Percentiles rank a stretch among this genome's conserved stretches.
These are phyloP conservation scores for Lophium mytilinum DNA, from an alignment of 495 filamentous ascomycete species.

Conservation along the genomic window DNA sequence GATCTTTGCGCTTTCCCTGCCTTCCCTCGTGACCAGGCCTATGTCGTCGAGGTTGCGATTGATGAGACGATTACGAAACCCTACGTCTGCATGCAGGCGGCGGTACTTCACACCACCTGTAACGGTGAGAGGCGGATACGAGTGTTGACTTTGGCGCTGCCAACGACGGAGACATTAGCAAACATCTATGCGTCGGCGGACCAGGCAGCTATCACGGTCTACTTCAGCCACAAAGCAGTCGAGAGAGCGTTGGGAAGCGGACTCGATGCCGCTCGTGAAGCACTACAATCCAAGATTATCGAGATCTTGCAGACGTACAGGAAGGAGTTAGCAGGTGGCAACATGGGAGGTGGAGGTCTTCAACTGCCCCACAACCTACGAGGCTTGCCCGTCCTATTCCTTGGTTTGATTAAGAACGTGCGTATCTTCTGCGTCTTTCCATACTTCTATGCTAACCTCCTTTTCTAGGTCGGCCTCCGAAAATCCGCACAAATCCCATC, in stretches of 20 bases:
- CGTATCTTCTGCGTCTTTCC: conserved; percentile 25
- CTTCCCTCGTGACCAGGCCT: conserved; percentile 93
- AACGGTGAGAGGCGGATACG: conserved; percentile 93
- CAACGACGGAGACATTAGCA: conserved; percentile 81
- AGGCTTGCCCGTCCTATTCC: conserved; percentile 79
- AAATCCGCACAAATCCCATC: conserved; percentile 95
- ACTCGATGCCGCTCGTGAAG: conserved; percentile 82
- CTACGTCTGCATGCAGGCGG: conserved; percentile 93
- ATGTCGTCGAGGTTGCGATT: conserved; percentile 98
- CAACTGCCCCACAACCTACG: conserved; percentile 92
- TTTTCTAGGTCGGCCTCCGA: conserved; percentile 68
- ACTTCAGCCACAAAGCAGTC: conserved; percentile 96
- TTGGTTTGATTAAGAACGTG: conserved; percentile 90
- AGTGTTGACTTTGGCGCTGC: conserved; percentile 86
- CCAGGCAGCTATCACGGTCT: conserved; percentile 83
- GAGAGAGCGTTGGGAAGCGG: conserved; percentile 79
- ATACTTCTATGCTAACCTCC: conserved; percentile 22
- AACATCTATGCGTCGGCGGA: conserved; percentile 94
- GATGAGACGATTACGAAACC: conserved; percentile 90
- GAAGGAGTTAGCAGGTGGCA: conserved; percentile 93
- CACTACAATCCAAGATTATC: conserved; percentile 80
- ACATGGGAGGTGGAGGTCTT: conserved; percentile 80
- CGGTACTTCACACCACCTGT: conserved; percentile 94
- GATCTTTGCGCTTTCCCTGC: conserved; percentile 97
- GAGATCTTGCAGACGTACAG: conserved; percentile 91